phyloP scores from a whole-genome alignment of 306 rosid species.

The Lathyrus aphaca region DNA sequence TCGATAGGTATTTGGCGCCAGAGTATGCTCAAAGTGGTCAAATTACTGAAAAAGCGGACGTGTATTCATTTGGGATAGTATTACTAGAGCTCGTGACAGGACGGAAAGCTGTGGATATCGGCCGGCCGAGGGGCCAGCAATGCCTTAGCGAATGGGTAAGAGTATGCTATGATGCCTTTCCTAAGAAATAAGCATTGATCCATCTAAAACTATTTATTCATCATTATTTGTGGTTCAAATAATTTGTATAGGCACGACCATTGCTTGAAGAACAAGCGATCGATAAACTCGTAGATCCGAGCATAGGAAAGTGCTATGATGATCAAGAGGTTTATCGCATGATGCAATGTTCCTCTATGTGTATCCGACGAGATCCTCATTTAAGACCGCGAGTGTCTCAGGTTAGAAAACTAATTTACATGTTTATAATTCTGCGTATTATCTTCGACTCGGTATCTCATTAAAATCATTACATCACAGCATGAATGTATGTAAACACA shows the following conservation, averaged over 20 bases:
- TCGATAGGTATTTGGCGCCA: slow-evolving; percentile 86
- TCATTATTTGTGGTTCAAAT: slow-evolving; percentile 32
- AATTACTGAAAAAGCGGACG: slow-evolving; percentile 96
- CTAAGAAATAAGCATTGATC: background rate
- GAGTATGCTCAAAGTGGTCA: slow-evolving; percentile 98
- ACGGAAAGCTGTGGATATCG: slow-evolving; percentile 81
- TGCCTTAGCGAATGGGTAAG: slow-evolving; percentile 96
- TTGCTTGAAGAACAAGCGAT: slow-evolving; percentile 64
- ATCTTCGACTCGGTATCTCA: background rate
- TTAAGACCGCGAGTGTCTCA: slow-evolving; percentile 93
- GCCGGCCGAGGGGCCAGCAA: slow-evolving; percentile 87
- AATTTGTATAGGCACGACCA: slow-evolving; percentile 71
- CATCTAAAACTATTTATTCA: background rate
- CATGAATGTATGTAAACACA: too few relatives aligned
- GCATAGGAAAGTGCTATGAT: slow-evolving; percentile 53
- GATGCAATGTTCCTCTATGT: slow-evolving; percentile 80
- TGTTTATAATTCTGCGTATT: background rate
- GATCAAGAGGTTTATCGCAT: slow-evolving; percentile 68
- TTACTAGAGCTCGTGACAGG: slow-evolving; percentile 91
- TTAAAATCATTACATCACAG: too few relatives aligned
- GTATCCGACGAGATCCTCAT: slow-evolving; percentile 71
- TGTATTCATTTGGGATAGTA: slow-evolving; percentile 89
- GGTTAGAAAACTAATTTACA: slow-evolving; percentile 49
- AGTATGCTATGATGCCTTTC: background rate
- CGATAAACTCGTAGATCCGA: slow-evolving; percentile 72